Evolutionary conservation across 192 early-diverging fungal genomes (phyloP), one percentile per base, ranked within the genome.

Genomic region (Entomortierella beljakovae): DNA sequence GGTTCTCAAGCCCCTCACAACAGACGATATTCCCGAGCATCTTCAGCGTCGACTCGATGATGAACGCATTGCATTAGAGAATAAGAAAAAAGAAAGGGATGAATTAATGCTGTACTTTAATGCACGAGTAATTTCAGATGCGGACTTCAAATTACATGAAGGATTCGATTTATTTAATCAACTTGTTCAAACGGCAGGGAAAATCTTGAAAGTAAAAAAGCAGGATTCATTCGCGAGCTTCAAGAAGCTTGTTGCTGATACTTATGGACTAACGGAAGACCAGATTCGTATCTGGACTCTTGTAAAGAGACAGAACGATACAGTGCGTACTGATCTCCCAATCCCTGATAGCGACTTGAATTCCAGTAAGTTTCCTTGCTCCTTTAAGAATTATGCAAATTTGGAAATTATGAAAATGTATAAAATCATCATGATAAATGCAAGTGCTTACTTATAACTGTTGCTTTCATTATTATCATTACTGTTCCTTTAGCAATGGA

Each of bases 121-220:
- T 25, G 84, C 89, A 26, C 87, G 84, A 60, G 86, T 92, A 60
- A 79, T 80, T 71, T 87, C 88, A 38, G 91, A 94, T 59, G 82
- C 87, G 2, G 87, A 88, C 28, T 92, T 97, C 64, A 65, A 71
- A 35, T 67, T 76, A 10, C 92, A 98, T 80, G 81, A 87, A 50
- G 95, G 94, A 37, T 96, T 97, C 81, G 98, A 99, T 64, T 86
- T 98, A 42, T 89, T 89, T 59, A 89, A 90, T 79, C 93, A 93
- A 69, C 89, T 38, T 85, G 86, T 57, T 61, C 73, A 67, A 55
- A 72, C 6, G 64, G 82, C 49, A 62, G 55, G 82, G 51, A 70
- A 46, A 9, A 3, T 29, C 4, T 48, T 86, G 29, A 88, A 87
- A 32, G 85, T 91, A n/a, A 62, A 80, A 54, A 92, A 90, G 64